A percentile compares a stretch with the other conserved stretches of the same genome.
phyloP scores from a whole-genome alignment of 306 rosid genomes.

The Ammopiptanthus mongolicus region DNA sequence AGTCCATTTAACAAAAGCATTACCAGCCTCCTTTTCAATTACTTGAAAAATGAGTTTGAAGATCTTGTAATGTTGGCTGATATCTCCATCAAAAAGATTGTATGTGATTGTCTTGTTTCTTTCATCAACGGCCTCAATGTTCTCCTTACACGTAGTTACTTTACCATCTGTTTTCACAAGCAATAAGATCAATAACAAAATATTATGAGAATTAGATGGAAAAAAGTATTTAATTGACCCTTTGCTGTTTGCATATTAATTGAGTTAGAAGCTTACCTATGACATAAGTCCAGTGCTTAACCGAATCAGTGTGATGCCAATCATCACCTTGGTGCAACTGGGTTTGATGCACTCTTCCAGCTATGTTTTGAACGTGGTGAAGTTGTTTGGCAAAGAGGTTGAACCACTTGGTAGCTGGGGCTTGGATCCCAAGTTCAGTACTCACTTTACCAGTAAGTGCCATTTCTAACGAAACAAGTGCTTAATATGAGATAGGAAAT shows the following conservation, averaged over 20 bases:
- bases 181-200: neutral
- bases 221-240: too few relatives aligned
- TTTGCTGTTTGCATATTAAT: too few relatives aligned
- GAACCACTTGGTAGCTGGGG: slow-evolving; percentile 14
- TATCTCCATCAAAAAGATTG: neutral
- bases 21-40: neutral
- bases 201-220: too few relatives aligned
- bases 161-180: neutral
- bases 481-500: neutral
- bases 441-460: neutral
- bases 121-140: neutral
- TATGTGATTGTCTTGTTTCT: neutral
- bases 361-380: neutral
- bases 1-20: neutral
- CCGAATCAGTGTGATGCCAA: slow-evolving; percentile 30
- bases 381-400: neutral
- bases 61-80: neutral
- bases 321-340: slow-evolving; percentile 35
- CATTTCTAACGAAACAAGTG: neutral
- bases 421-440: slow-evolving; percentile 10
- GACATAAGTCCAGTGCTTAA: slow-evolving; percentile 27
- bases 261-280: neutral
- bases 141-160: neutral
- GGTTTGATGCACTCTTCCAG: neutral
- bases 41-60: neutral